Conservation (phyloP, 164 flowering plant genomes). For the Dillenia turbinata region DNA sequence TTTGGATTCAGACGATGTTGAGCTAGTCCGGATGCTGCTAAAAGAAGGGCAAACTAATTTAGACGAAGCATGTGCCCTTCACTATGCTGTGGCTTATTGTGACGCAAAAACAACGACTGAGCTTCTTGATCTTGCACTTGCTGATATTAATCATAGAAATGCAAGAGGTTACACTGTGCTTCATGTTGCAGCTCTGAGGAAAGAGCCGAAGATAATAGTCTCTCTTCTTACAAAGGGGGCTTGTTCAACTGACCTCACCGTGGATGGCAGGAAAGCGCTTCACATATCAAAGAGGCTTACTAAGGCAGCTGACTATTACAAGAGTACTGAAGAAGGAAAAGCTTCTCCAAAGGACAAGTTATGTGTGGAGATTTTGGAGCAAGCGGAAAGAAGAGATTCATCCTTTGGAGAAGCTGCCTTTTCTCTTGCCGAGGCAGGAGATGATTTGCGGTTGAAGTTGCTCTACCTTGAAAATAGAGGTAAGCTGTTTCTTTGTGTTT, state of each 20-base stretch:
- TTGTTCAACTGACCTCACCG: slow-evolving; percentile 57
- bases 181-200: slow-evolving; percentile 84
- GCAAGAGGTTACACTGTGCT: slow-evolving; percentile 72
- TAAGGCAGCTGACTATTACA: slow-evolving; percentile 46
- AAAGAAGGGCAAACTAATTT: slow-evolving; percentile 70
- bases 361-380: slow-evolving; percentile 90
- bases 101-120: slow-evolving; percentile 84
- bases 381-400: slow-evolving; percentile 86
- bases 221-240: slow-evolving; percentile 93
- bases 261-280: slow-evolving; percentile 84
- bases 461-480: slow-evolving; percentile 94
- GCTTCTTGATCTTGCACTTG: slow-evolving; percentile 76
- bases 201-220: slow-evolving; percentile 79
- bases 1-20: slow-evolving; percentile 91
- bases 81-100: slow-evolving; percentile 88
- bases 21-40: slow-evolving; percentile 72
- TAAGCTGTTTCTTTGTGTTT: slow-evolving; percentile 15
- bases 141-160: slow-evolving; percentile 73
- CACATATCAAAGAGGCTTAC: slow-evolving; percentile 80
- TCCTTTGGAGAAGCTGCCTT: slow-evolving; percentile 77
- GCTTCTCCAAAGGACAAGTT: slow-evolving; percentile 69
- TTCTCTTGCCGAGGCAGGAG: slow-evolving; percentile 84
- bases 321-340: slow-evolving; percentile 53
- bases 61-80: slow-evolving; percentile 86
- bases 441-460: slow-evolving; percentile 66